These are phyloP conservation scores for Termitomyces sp. DNA, from an alignment of 768 basidiomycete species.

Conservation along the genomic window DNA sequence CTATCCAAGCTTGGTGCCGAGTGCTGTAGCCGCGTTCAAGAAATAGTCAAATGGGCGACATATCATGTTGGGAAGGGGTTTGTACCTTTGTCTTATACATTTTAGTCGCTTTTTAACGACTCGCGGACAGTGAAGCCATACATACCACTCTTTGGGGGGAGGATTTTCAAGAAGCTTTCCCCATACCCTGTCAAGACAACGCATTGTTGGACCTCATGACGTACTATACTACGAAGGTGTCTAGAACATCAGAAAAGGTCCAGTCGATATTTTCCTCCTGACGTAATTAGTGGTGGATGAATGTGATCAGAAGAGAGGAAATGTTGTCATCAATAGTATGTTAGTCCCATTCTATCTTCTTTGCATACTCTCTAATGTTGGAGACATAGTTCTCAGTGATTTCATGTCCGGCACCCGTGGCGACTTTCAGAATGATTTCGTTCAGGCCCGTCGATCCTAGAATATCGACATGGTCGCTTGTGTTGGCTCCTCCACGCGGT, in stretches of 20 bases:
- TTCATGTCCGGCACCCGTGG: constrained; percentile 76
- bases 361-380: constrained; percentile 71
- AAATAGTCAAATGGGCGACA: constrained; percentile 20
- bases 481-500: constrained; percentile 89
- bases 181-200: constrained; percentile 10
- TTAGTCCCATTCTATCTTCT: constrained; percentile 77
- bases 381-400: constrained; percentile 70
- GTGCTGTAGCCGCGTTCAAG: constrained; percentile 14
- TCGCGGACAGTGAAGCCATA: constrained; percentile 16
- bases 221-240: constrained; percentile 21
- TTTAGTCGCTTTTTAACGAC: neutral
- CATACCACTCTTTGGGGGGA: constrained; percentile 15
- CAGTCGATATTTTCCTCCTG: constrained; percentile 12
- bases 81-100: neutral
- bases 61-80: constrained; percentile 13
- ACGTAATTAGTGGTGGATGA: neutral
- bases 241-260: constrained; percentile 14
- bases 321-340: neutral
- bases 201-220: constrained; percentile 17
- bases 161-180: constrained; percentile 15
- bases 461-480: constrained; percentile 88
- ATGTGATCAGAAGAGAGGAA: neutral
- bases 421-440: constrained; percentile 88
- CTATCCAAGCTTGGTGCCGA: constrained; percentile 14
- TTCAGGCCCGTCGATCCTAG: constrained; percentile 78